Evolutionary conservation across 2,329 filamentous ascomycete species (phyloP), one percentile per base, ranked within the genome.

Genomic region (Talaromyces sp.): DNA sequence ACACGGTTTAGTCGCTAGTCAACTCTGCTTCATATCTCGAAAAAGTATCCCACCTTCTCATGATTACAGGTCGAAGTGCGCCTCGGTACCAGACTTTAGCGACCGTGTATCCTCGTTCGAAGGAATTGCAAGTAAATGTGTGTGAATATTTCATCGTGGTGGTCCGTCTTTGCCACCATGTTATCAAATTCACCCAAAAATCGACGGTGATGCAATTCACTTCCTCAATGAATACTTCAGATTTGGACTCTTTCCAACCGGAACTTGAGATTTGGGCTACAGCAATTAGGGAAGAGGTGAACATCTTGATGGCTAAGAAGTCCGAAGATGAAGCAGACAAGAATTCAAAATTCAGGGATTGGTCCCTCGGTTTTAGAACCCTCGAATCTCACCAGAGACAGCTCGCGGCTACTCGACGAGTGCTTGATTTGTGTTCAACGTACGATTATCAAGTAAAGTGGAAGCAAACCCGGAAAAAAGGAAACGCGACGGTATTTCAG

Each of bases 121-220:
- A 69, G 23, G 63, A 57, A 0, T 66, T 81, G 4, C 77, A 76
- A 55, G 67, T 68, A 0, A 56, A 75, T n/a, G 59, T 80, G 2
- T 70, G 63, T 11, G 76, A 81, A 63, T 82, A 82, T 56, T 79
- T 78, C 28, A 75, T 77, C 14, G 65, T 77, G 0, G 69, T 80
- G 0, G 76, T 81, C 1, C 52, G 62, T 0, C 61, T 82, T 0
- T 82, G 79, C 44, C 75, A 74, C 39, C 62, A 71, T 0, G 25
- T 79, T 0, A 64, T 79, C 0, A 69, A 68, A 1, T 73, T 75
- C 21, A 71, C 70, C 0, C 68, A 73, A 18, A 77, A 76, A 55
- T 75, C 76, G 0, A 40, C 63, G 0, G 12, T 80, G 0, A 63
- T 65, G 0, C 71, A 77, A 39, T 58, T 81, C 1, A 60, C 67